Base-by-base conservation (phyloP, 305 asterid species). In the Fraxinus paxiana region DNA sequence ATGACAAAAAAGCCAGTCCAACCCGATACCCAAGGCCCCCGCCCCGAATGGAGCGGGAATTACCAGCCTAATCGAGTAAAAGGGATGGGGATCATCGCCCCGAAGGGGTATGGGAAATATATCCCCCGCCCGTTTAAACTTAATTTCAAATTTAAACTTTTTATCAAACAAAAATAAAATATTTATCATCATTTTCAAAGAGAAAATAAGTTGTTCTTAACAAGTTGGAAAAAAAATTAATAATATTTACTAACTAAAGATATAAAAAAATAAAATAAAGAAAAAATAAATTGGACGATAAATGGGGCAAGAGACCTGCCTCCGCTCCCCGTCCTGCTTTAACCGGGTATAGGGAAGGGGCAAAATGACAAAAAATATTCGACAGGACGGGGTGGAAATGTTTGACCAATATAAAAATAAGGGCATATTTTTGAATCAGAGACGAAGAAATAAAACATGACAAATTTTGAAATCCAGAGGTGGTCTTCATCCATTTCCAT, bases 401-500 rank as follows among this genome's bases (percentile, higher is more conserved):
- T 17, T 46, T 13, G 18, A 13, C 56, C 51, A 10, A 12, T 2
- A 41, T 51, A 77, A 41, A 71, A 69, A 78, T 63, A 35, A 69
- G 38, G 24, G 61, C 69, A 69, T 7, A 75, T 67, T 35, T 9
- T 73, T 38, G 33, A 74, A 59, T 33, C 24, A n/a, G 38, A 71
- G 75, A 24, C 31, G 24, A 15, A 24, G 34, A 80, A 84, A 18
- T 35, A 51, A 77, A 82, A 77, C 37, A 33, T 63, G 5, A 81
- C 33, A 51, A 82, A 56, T 33, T 48, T 81, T 61, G 43, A 65
- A 46, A 80, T 78, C 46, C 43, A 70, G 18, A 69, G 46, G 46
- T 70, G 24, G 70, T 33, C 43, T 71, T 61, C 67, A 77, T 59
- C 67, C 33, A 35, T 24, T 77, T 20, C 54, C 67, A 37, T 43